Evolutionary conservation across 1,284 basidiomycete genomes (phyloP).

Genomic region (Austropuccinia psidii): DNA sequence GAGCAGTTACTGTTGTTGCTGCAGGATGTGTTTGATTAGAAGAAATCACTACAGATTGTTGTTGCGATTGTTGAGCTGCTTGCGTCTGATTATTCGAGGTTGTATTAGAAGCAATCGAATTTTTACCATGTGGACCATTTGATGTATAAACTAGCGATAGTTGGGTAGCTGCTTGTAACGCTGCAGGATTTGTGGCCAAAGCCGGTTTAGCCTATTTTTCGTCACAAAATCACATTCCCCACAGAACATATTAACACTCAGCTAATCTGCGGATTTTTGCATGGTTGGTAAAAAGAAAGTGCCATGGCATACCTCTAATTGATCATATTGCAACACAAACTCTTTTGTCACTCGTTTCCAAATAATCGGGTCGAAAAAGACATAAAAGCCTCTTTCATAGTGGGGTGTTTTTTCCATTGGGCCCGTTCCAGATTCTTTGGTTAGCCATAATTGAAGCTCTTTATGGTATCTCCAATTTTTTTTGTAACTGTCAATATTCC

Average conservation of each 20-base stretch:
- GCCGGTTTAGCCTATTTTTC: slow-evolving; percentile 30
- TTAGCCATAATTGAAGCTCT: slow-evolving; percentile 87
- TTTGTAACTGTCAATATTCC: slow-evolving; percentile 52
- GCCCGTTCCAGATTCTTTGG: slow-evolving; percentile 75
- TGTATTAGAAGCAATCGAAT: neutral
- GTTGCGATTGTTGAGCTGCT: neutral
- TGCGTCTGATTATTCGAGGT: neutral
- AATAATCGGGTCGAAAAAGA: slow-evolving; percentile 81
- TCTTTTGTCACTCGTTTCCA: slow-evolving; percentile 67
- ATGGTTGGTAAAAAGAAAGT: neutral
- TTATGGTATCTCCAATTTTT: slow-evolving; percentile 98
- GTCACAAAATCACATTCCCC: too few relatives aligned
- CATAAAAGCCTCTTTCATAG: slow-evolving; percentile 80
- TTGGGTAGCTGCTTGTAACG: slow-evolving; percentile 23
- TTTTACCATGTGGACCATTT: slow-evolving; percentile 31
- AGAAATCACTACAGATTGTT: neutral
- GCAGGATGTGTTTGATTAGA: neutral
- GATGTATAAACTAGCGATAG: slow-evolving; percentile 27
- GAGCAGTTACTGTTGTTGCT: neutral
- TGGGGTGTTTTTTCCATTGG: slow-evolving; percentile 79
- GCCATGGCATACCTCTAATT: slow-evolving; percentile 61
- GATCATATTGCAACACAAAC: slow-evolving; percentile 74
- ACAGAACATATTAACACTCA: too few relatives aligned
- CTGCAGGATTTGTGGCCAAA: slow-evolving; percentile 33
- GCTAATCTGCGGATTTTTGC: neutral